Evolutionary conservation across 2,329 filamentous ascomycete genomes (phyloP), one percentile per base, ranked within the genome.

Genomic region (Cladosporium sp.): DNA sequence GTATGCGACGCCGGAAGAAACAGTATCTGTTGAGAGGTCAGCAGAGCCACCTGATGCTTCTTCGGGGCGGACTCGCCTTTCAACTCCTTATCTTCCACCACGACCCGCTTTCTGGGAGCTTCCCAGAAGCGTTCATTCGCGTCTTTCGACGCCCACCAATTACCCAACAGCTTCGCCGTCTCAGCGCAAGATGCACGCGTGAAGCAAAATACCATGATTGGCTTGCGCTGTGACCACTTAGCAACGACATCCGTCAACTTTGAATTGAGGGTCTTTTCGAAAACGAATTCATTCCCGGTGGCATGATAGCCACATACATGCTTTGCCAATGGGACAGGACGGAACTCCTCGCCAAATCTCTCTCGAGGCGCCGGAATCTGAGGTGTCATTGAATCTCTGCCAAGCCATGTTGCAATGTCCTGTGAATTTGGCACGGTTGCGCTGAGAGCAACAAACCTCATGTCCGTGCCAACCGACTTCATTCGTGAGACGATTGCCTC

Each of bases 401-500:
- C 89, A 1, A 95, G 73, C 89, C 89, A 95, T 1, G 75, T 75
- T 4, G 88, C 87, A 58, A 95, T 84, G 63, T 95, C 89, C 43
- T 84, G 76, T 0, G 87, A 85, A 59, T 95, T 95, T 1, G 89
- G 89, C 1, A 95, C 82, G 0, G 89, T 95, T 2, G 89, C 89
- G 65, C 88, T 92, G 43, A 95, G 70, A 1, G 89, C 88, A 28
- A 95, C 73, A 60, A 95, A 93, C 11, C 89, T 82, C 13, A 93
- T 82, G 63, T 85, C 79, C 1, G 83, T 82, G 10, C 84, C 84
- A 43, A 89, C 82, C 0, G 85, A 85, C 68, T 93, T 93, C 88
- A 93, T 95, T 8, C 89, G 83, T 13, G 88, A 92, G 0, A 95
- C 86, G 2, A 95, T 85, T 4, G 86, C 86, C 66, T 95, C 89